A percentile compares a stretch with the other conserved stretches of the same genome.
Conservation (phyloP, 129 eudicot species). For the Flaveria linearis region DNA sequence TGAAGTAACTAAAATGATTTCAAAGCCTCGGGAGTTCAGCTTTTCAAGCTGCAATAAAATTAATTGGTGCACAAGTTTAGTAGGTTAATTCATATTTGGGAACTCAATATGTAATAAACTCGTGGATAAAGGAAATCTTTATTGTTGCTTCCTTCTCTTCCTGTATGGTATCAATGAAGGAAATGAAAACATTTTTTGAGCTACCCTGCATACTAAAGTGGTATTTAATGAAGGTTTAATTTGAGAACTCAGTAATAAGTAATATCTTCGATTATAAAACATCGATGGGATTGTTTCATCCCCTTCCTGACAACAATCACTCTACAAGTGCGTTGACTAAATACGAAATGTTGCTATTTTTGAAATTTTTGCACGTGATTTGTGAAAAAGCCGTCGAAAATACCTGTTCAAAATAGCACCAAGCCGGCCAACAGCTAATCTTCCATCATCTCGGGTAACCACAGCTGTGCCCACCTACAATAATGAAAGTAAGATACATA, state of each 20-base stretch:
- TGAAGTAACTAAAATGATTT: conserved; percentile 81
- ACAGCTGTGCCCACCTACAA: conserved; percentile 91
- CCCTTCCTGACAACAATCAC: conserved; percentile 6
- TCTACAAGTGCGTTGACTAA: background rate
- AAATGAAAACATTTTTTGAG: background rate
- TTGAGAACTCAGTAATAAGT: conserved; percentile 16
- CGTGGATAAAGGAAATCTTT: background rate
- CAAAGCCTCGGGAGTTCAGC: conserved; percentile 76
- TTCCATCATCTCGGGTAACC: conserved; percentile 86
- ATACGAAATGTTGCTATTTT: conserved; percentile 3
- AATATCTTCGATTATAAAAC: background rate
- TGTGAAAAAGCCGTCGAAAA: background rate
- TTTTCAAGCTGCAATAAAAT: conserved; percentile 61
- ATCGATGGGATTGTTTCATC: background rate
- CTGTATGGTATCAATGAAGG: background rate
- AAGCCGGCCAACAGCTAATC: conserved; percentile 87
- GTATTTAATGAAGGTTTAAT: conserved; percentile 13
- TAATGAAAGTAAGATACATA: background rate
- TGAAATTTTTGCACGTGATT: conserved; percentile 19
- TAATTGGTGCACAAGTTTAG: conserved; percentile 2
- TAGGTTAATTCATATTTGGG: background rate
- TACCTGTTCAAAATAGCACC: conserved; percentile 93
- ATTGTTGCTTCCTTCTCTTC: conserved; percentile 5
- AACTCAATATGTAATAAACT: conserved; percentile 17
- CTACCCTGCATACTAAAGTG: background rate